phyloP scores from a whole-genome alignment of 225 moss, liverwort and hornwort species.

The Bryoerythrophyllum caledonicum region DNA sequence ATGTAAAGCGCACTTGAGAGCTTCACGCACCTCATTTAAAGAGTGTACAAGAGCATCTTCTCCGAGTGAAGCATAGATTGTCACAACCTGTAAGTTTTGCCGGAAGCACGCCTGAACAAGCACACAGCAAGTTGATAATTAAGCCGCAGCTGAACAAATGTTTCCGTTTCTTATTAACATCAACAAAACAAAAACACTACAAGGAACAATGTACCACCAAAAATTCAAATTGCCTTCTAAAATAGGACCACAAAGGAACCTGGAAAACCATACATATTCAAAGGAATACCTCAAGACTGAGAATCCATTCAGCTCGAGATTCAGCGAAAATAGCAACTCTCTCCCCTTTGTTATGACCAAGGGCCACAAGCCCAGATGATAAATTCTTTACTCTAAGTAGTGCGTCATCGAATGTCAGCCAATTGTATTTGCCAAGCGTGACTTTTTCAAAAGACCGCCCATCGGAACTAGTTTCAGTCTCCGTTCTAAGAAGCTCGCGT shows the following conservation, averaged over 20 bases:
- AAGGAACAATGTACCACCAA: background rate
- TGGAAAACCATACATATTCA: background rate
- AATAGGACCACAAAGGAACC: constrained; percentile 9
- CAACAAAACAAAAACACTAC: background rate
- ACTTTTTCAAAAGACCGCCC: constrained; percentile 84
- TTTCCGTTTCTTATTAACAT: background rate
- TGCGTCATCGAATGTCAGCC: constrained; percentile 58
- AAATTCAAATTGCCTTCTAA: background rate
- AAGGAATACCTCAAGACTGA: constrained; percentile 75
- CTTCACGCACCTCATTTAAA: constrained; percentile 62
- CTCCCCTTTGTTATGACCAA: constrained; percentile 73
- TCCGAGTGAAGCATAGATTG: constrained; percentile 90
- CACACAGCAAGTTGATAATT: constrained; percentile 1
- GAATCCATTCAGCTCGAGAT: constrained; percentile 84
- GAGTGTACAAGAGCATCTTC: constrained; percentile 86
- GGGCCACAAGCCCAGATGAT: constrained; percentile 70
- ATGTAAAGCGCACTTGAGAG: background rate
- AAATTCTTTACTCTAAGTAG: constrained; percentile 54
- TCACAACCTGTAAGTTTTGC: constrained; percentile 70
- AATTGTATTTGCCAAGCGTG: constrained; percentile 63
- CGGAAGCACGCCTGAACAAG: constrained; percentile 72
- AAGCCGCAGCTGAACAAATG: background rate
- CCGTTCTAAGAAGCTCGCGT: constrained; percentile 52
- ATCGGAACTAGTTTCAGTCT: constrained; percentile 45
- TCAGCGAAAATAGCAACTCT: constrained; percentile 88